Evolutionary conservation across 352 stramenopile species (phyloP).

Genomic region (Albugo laibachii): DNA sequence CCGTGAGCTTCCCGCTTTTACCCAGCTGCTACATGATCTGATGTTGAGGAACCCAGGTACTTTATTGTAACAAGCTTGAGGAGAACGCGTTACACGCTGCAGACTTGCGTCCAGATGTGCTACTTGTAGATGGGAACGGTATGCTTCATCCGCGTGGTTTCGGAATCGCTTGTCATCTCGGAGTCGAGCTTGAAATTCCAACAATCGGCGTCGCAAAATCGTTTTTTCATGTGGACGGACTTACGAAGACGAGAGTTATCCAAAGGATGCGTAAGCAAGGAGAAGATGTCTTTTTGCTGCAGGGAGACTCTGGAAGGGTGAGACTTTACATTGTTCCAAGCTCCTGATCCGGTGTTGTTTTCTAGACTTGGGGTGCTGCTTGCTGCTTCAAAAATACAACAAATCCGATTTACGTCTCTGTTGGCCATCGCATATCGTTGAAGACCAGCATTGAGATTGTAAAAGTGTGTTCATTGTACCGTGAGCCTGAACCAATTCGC

Average conservation of each 20-base stretch:
- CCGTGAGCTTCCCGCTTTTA: constrained; percentile 48
- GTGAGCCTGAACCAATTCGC: constrained; percentile 68
- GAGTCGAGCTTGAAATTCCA: constrained; percentile 72
- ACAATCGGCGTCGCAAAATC: constrained; percentile 84
- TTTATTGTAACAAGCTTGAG: background rate
- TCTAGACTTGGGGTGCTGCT: constrained; percentile 51
- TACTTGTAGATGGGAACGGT: constrained; percentile 85
- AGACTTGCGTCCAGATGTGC: constrained; percentile 66
- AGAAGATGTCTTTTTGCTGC: constrained; percentile 19
- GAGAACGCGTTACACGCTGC: background rate
- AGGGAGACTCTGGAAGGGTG: constrained; percentile 37
- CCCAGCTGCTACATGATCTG: constrained; percentile 44
- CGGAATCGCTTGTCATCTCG: constrained; percentile 85
- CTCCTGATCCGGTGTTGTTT: background rate
- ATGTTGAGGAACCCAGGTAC: constrained; percentile 24
- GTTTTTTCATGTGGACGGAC: constrained; percentile 78
- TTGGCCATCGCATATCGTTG: constrained; percentile 50
- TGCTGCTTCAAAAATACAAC: constrained; percentile 33
- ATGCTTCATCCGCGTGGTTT: constrained; percentile 79
- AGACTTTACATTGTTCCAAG: background rate
- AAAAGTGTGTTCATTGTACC: constrained; percentile 32
- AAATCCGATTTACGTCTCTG: constrained; percentile 75
- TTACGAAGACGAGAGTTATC: constrained; percentile 52
- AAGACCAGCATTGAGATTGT: constrained; percentile 34
- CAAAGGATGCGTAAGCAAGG: constrained; percentile 13